These are phyloP conservation scores for Phaeosphaeria sp. DNA, from an alignment of 2,329 filamentous ascomycete genomes.

Conservation along the genomic window DNA sequence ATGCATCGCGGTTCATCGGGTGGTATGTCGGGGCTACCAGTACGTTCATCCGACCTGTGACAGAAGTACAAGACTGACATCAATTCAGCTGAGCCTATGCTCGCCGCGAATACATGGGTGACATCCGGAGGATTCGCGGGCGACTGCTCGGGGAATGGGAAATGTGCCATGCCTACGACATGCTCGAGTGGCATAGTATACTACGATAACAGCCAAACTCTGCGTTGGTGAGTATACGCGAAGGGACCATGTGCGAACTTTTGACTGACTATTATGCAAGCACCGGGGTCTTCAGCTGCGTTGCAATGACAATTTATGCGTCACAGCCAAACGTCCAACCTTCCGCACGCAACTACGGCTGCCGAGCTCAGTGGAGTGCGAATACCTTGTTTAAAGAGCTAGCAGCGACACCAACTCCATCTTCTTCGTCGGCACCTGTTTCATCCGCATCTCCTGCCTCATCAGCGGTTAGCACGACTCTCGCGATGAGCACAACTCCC, in stretches of 20 bases:
- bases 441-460: background rate
- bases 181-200: slow-evolving; percentile 1
- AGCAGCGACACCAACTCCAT: slow-evolving; percentile 1
- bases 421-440: background rate
- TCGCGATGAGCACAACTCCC: background rate
- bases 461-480: background rate
- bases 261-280: background rate
- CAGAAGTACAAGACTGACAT: background rate
- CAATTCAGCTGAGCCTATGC: background rate
- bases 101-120: background rate
- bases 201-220: background rate
- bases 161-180: background rate
- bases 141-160: background rate
- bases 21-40: slow-evolving; percentile 1
- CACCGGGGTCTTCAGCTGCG: background rate
- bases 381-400: slow-evolving; percentile 2
- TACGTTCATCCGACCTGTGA: background rate
- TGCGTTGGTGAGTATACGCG: background rate
- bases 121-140: slow-evolving; percentile 1
- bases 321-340: slow-evolving; percentile 1
- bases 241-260: background rate
- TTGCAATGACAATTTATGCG: slow-evolving; percentile 6
- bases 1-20: background rate
- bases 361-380: background rate
- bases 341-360: slow-evolving; percentile 6